These are phyloP conservation scores for Cupressus sempervirens DNA, from an alignment of 75 land plant species.

Conservation along the genomic window DNA sequence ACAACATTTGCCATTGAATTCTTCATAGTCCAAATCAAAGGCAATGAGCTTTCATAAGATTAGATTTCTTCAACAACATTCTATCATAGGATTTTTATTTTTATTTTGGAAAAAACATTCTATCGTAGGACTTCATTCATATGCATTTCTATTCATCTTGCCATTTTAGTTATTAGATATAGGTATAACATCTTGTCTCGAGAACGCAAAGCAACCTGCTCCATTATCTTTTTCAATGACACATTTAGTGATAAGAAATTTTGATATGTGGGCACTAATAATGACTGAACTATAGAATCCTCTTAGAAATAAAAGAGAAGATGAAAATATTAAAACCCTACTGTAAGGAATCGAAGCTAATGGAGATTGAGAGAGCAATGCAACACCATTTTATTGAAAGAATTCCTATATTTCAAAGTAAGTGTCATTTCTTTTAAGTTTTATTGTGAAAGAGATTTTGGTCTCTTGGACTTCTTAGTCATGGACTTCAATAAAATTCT, in stretches of 20 bases:
- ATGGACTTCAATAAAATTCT: no score
- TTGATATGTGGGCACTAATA: constrained; percentile 61
- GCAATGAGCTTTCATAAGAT: no score
- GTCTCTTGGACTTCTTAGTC: no score
- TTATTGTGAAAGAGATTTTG: no score
- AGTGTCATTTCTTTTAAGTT: no score
- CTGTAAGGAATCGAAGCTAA: background rate
- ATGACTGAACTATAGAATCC: constrained; percentile 47
- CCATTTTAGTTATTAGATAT: constrained; percentile 50
- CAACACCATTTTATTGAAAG: background rate
- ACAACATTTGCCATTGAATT: no score
- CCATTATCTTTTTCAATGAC: background rate
- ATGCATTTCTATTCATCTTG: constrained; percentile 31
- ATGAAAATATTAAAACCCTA: constrained; percentile 26
- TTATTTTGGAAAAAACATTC: no score
- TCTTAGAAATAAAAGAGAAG: constrained; percentile 41
- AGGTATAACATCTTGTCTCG: constrained; percentile 30
- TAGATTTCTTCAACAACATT: no score
- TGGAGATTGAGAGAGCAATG: constrained; percentile 2
- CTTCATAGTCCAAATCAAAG: no score
- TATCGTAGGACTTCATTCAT: constrained; percentile 42
- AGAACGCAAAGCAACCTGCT: background rate
- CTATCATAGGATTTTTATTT: no score
- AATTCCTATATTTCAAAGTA: no score
- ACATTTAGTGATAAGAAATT: background rate